Conservation (phyloP, 2,329 filamentous ascomycete genomes). For the Colletotrichum chlorophyti region DNA sequence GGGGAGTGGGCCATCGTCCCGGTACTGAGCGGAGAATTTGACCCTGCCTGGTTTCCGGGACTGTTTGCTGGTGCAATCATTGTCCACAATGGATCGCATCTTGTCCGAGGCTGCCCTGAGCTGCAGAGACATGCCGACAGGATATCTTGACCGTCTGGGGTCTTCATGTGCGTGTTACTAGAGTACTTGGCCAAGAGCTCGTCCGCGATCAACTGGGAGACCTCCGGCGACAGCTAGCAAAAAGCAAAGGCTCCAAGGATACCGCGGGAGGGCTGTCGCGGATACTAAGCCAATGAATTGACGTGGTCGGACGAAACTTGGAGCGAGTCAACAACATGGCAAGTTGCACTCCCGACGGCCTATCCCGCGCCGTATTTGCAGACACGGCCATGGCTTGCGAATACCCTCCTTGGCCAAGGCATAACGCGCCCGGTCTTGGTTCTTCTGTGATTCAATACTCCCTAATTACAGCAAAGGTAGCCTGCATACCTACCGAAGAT, state of each 20-base stretch:
- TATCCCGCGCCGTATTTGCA: too few relatives aligned
- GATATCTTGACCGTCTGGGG: too few relatives aligned
- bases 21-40: background rate
- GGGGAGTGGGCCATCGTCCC: background rate
- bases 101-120: background rate
- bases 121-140: too few relatives aligned
- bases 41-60: background rate
- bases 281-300: background rate
- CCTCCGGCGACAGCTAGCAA: background rate
- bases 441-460: background rate
- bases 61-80: too few relatives aligned
- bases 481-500: background rate
- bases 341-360: too few relatives aligned
- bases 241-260: background rate
- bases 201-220: background rate
- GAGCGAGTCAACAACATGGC: background rate
- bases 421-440: background rate
- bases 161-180: too few relatives aligned
- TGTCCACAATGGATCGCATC: background rate
- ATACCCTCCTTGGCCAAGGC: too few relatives aligned
- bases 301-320: slow-evolving; percentile 5
- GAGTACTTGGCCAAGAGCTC: background rate
- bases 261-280: too few relatives aligned
- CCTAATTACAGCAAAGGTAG: background rate
- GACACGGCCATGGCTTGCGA: too few relatives aligned